Conservation (phyloP, 257 asterid species). For the Cruciata laevipes region DNA sequence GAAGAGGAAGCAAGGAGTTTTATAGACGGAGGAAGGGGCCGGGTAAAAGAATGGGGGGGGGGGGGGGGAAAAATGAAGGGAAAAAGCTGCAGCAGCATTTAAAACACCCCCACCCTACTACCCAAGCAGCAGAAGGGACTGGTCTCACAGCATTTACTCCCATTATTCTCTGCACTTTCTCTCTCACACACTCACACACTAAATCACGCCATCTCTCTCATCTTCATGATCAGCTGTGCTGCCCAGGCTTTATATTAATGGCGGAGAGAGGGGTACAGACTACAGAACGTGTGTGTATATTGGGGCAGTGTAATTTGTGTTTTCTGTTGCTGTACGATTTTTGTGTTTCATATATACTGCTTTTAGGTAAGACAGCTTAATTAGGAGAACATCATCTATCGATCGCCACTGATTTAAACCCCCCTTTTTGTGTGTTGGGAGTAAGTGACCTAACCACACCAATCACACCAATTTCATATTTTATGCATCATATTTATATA, state of each 20-base stretch:
- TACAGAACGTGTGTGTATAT: not conserved
- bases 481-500: no score
- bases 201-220: no score
- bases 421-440: not conserved
- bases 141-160: slow-evolving; percentile 36
- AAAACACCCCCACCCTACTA: slow-evolving; percentile 23
- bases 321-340: slow-evolving; percentile 2
- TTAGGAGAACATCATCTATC: not conserved
- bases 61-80: slow-evolving; percentile 19
- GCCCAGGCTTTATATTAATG: not conserved
- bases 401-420: not conserved
- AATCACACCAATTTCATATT: no score
- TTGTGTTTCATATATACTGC: not conserved
- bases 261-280: not conserved
- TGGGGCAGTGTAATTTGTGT: not conserved
- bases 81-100: slow-evolving; percentile 23
- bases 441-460: slow-evolving; percentile 6
- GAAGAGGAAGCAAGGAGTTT: not conserved
- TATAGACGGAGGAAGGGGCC: not conserved
- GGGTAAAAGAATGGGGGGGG: slow-evolving; percentile 31
- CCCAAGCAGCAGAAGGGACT: slow-evolving; percentile 29
- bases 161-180: slow-evolving; percentile 23
- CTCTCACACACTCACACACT: slow-evolving; percentile 6
- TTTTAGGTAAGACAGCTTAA: slow-evolving; percentile 6
- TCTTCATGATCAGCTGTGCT: not conserved